Evolutionary conservation across 208 protist genomes (phyloP), one percentile per base, ranked within the genome.

Genomic region (Trypanosomatidae sp.): DNA sequence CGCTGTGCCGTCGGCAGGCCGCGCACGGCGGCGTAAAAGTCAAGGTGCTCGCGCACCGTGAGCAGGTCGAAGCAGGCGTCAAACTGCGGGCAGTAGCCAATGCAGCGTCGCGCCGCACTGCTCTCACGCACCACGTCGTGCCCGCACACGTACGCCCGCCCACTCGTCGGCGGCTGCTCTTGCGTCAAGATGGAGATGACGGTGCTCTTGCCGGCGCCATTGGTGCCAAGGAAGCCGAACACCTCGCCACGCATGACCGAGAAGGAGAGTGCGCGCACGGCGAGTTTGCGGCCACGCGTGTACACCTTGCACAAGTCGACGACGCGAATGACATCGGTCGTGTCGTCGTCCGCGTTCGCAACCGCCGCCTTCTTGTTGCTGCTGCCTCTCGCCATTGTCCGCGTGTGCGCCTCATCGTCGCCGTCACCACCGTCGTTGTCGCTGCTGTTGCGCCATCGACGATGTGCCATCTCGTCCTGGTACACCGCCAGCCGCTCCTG

Each of bases 31-130:
- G 70, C 70, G 62, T 89, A 97, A 0, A 96, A 66, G 15, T 38
- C 21, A 0, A 98, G 59, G 65, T 98, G 92, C 56, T 98, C 92
- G 7, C 71, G 50, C 27, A 80, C 71, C 16, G 90, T 97, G 6
- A 98, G 61, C 21, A 96, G 64, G 33, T 85, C 74, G 22, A 92
- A 72, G n/a, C 92, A 64, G 23, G 96, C 73, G 55, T 97, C 93
- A 55, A 96, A 93, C 62, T 98, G 95, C 18, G 92, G 92, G 66
- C 95, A 98, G 40, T 97, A 92, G 33, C 96, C 96, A 33, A 97
- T 78, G 22, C 33, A 75, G n/a, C 22, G 67, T 7, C 75, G 43
- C 11, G 71, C 72, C 6, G 49, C 48, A 4, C 38, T 15, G 20
- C 62, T 60, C 13, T 84, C 40, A 1, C 55, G 33, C 16, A 74